Evolutionary conservation across 192 early-diverging fungal species (phyloP), one percentile per base, ranked within the genome.

Genomic region (Bifiguratus adelaidae): DNA sequence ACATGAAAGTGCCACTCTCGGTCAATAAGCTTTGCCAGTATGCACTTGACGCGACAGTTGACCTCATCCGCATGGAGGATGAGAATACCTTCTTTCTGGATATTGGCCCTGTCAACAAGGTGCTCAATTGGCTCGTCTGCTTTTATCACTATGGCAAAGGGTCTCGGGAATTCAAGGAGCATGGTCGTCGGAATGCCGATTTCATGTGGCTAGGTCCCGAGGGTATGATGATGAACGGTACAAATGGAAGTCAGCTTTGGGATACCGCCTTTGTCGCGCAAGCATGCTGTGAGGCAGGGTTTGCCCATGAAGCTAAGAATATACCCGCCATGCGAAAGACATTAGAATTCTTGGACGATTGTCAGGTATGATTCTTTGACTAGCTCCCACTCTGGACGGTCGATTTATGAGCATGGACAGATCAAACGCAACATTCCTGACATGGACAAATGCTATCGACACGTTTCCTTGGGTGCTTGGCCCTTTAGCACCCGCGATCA

Each of bases 171-270:
- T 95, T 95, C 71, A 55, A 73, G 38, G 65, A 71, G 37, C 88
- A 94, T 69, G 62, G 68, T 24, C 67, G 70, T 11, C 75, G 84
- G 19, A 65, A 83, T 30, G 65, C 69, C 18, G 95, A 99, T 44
- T 92, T 90, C 44, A 71, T 97, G 74, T 99, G 92, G 92, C 81
- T 97, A 80, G 75, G 82, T 40, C 47, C 62, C 19, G 82, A 87
- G 50, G 95, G 95, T 2, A 79, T 99, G 83, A 85, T 89, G 63
- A 88, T 88, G 67, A 89, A n/a, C n/a, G n/a, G n/a, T n/a, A n/a
- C n/a, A n/a, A n/a, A n/a, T n/a, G 95, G 95, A 8, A 87, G 83
- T 44, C 95, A 99, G 61, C 64, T 97, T 27, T 99, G 95, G 95
- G 95, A 99, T 61, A 83, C 89, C 2, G 77, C 89, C 1, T 88